phyloP scores from a whole-genome alignment of 306 rosid species.

The Vicia sativa region DNA sequence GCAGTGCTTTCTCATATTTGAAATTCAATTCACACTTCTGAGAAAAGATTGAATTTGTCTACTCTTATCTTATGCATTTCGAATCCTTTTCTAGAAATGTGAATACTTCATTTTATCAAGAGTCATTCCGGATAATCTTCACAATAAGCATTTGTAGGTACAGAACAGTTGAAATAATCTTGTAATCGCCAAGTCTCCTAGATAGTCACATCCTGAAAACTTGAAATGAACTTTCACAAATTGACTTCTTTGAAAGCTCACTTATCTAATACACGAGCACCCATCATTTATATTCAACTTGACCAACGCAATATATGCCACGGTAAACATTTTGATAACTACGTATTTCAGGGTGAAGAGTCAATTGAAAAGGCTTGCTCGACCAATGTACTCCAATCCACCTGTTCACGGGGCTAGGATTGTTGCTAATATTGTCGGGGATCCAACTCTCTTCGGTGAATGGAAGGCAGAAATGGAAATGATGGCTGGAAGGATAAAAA shows the following conservation, averaged over 20 bases:
- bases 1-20: slow-evolving; percentile 30
- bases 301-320: slow-evolving; percentile 12
- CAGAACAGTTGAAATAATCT: slow-evolving; percentile 2
- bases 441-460: slow-evolving; percentile 73
- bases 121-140: neutral
- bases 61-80: slow-evolving; percentile 9
- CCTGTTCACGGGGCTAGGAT: slow-evolving; percentile 94
- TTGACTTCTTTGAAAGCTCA: neutral
- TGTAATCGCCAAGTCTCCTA: neutral
- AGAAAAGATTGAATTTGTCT: slow-evolving; percentile 28
- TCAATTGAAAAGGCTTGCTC: slow-evolving; percentile 93
- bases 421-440: slow-evolving; percentile 93
- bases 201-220: neutral
- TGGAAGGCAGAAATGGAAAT: slow-evolving; percentile 98
- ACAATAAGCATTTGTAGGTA: neutral
- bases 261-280: slow-evolving; percentile 1
- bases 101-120: slow-evolving; percentile 1
- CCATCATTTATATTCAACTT: neutral
- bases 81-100: slow-evolving; percentile 2
- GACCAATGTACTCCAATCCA: slow-evolving; percentile 99
- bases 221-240: too few relatives aligned
- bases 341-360: slow-evolving; percentile 81
- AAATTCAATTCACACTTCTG: slow-evolving; percentile 23
- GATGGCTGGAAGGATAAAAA: slow-evolving; percentile 99
- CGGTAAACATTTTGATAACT: slow-evolving; percentile 29